Conservation (phyloP, 495 filamentous ascomycete genomes). For the Aspergillus indologenus region DNA sequence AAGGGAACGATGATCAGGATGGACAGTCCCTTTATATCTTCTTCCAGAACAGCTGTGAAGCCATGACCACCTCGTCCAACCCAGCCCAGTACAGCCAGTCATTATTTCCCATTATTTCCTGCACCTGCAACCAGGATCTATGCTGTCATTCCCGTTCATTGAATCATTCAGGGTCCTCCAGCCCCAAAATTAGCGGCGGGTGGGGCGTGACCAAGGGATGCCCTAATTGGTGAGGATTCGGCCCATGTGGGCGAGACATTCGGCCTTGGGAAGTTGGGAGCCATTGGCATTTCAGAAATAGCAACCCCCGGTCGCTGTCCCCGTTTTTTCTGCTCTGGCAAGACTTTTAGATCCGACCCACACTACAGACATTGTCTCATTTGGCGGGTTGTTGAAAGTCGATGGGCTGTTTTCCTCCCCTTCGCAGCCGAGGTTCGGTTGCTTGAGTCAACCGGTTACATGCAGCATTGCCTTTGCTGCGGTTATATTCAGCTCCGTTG, state of each 20-base stretch:
- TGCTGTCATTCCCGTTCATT: not conserved
- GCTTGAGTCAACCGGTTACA: too few relatives aligned
- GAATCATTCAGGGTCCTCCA: not conserved
- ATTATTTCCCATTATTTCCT: not conserved
- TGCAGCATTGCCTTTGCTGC: too few relatives aligned
- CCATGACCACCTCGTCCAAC: not conserved
- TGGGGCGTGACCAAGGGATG: not conserved
- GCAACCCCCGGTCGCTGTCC: not conserved
- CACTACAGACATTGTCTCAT: conserved; percentile 14
- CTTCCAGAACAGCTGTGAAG: not conserved
- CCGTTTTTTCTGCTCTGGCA: not conserved
- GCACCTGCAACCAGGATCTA: not conserved
- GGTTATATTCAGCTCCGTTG: not conserved
- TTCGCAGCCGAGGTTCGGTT: not conserved
- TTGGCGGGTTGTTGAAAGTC: not conserved
- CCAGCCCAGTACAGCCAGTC: not conserved
- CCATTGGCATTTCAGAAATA: not conserved
- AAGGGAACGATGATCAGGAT: too few relatives aligned
- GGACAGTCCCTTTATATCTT: not conserved
- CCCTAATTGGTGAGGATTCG: not conserved
- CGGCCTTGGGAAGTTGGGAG: too few relatives aligned
- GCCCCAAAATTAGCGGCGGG: not conserved
- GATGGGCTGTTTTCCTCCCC: too few relatives aligned
- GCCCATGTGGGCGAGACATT: not conserved
- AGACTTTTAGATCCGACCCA: not conserved